A percentile compares a stretch with the other conserved stretches of the same genome.
phyloP scores from a whole-genome alignment of 306 rosid species.

The Citrullus mucosospermus region DNA sequence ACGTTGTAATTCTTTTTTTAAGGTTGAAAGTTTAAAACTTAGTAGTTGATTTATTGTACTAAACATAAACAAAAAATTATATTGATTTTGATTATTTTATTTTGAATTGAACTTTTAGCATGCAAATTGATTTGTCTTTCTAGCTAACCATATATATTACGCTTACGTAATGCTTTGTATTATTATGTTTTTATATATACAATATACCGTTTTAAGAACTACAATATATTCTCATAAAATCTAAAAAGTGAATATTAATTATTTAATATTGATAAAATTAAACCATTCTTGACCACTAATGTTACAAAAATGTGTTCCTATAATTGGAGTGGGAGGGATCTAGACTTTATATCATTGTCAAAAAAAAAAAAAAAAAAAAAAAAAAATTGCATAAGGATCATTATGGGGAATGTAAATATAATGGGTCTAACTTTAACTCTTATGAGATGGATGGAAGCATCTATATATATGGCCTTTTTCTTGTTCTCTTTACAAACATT shows the following conservation, averaged over 20 bases:
- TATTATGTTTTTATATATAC: background rate
- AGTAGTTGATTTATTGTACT: too few species aligned
- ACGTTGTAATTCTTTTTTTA: too few species aligned
- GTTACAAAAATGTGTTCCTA: background rate
- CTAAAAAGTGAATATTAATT: background rate
- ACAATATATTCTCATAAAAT: background rate
- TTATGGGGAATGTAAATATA: constrained; percentile 5
- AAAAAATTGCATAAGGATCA: background rate
- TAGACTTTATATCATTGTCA: background rate
- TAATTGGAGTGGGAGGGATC: background rate
- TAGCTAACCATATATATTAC: background rate
- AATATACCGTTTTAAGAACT: background rate
- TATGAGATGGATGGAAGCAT: background rate
- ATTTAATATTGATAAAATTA: background rate
- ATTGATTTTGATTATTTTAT: too few species aligned
- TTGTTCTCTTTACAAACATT: background rate
- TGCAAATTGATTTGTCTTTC: too few species aligned
- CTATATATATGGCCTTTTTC: background rate
- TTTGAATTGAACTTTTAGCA: too few species aligned
- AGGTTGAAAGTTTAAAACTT: too few species aligned
- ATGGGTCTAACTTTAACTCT: background rate
- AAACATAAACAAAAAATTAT: too few species aligned
- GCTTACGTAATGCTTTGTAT: background rate
- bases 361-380: background rate
- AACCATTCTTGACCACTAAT: background rate